phyloP scores from a whole-genome alignment of 2,329 filamentous ascomycete species.

The Ascosphaera apis region DNA sequence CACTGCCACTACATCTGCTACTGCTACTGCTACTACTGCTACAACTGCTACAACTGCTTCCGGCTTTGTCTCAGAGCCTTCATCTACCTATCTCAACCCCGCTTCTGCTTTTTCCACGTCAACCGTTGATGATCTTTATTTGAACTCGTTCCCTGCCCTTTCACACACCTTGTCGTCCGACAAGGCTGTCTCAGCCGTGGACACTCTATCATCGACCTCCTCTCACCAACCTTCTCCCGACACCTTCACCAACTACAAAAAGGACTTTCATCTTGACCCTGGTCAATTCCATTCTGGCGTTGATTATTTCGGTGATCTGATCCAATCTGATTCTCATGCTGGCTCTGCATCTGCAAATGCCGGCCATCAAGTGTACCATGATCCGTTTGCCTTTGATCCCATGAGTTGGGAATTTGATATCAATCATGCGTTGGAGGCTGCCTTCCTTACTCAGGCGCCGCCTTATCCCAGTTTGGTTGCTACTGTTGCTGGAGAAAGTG shows the following conservation, averaged over 20 bases:
- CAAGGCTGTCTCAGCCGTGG: not conserved
- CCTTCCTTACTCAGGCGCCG: not conserved
- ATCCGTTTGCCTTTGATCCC: not conserved
- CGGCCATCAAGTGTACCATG: not conserved
- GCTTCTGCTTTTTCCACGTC: not conserved
- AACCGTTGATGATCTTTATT: not conserved
- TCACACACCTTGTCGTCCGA: not conserved
- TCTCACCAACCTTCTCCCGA: not conserved
- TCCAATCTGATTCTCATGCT: not conserved
- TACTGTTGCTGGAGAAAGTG: conserved; percentile 31
- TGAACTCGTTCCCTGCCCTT: not conserved
- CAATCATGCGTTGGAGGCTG: not conserved
- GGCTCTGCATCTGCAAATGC: not conserved
- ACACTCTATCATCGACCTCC: not conserved
- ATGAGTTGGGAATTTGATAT: not conserved
- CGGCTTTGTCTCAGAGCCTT: too few relatives aligned
- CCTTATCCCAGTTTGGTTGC: not conserved
- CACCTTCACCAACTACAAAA: not conserved
- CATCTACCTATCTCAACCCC: not conserved
- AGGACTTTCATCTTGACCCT: not conserved
- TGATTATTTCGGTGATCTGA: not conserved
- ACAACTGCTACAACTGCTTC: not conserved
- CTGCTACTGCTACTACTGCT: not conserved
- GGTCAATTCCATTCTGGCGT: too few relatives aligned
- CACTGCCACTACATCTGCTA: not conserved